These are phyloP conservation scores for Osmanthus fragrans DNA, from an alignment of 257 asterid species.

Conservation along the genomic window DNA sequence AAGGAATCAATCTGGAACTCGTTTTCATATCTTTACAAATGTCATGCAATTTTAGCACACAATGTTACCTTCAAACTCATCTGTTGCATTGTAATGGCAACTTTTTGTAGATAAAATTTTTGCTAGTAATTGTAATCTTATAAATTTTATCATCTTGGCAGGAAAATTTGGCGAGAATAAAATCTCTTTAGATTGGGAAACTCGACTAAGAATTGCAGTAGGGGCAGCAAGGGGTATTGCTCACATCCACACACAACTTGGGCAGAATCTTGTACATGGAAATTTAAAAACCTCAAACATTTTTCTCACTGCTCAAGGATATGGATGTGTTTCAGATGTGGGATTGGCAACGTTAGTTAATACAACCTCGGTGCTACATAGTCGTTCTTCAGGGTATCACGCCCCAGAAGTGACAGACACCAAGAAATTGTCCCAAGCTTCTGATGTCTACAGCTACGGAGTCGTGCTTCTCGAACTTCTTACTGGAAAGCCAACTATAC, in stretches of 20 bases:
- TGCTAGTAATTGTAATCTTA: not conserved
- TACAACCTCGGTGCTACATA: conserved; percentile 1
- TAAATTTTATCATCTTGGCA: not conserved
- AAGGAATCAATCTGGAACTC: not conserved
- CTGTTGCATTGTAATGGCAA: not conserved
- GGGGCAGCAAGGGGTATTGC: conserved; percentile 37
- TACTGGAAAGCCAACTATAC: conserved; percentile 26
- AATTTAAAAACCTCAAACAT: conserved; percentile 29
- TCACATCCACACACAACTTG: conserved; percentile 17
- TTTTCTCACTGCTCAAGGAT: conserved; percentile 25
- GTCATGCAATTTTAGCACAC: not conserved
- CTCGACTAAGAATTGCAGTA: conserved; percentile 24
- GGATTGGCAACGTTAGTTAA: conserved; percentile 27
- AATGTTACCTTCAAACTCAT: not conserved
- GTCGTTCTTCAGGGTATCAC: conserved; percentile 20
- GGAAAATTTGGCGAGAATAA: conserved; percentile 20
- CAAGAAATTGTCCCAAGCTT: conserved; percentile 22
- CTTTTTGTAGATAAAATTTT: not conserved
- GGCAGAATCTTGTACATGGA: conserved; percentile 27
- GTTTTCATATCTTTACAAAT: not conserved
- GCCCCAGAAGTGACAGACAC: conserved; percentile 32
- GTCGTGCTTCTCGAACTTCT: conserved; percentile 30
- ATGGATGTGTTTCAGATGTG: conserved; percentile 30
- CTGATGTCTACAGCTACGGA: conserved; percentile 31
- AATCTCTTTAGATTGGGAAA: conserved; percentile 25